These are phyloP conservation scores for Colletotrichum sp. DNA, from an alignment of 2,329 filamentous ascomycete genomes.

Conservation along the genomic window DNA sequence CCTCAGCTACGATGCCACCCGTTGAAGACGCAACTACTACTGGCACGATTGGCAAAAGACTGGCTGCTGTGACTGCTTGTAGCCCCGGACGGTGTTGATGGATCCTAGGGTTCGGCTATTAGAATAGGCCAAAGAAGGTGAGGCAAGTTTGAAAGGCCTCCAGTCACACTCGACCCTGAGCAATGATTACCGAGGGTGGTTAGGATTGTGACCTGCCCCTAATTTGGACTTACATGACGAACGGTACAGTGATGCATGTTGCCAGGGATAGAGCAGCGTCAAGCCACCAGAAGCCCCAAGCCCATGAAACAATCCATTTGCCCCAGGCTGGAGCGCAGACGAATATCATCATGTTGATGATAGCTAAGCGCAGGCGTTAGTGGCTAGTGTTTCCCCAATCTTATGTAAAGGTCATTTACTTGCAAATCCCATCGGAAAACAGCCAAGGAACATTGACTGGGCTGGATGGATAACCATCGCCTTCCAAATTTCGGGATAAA, in stretches of 20 bases:
- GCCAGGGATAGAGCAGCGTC: conserved; percentile 57
- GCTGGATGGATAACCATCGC: conserved; percentile 71
- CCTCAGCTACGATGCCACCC: conserved; percentile 48
- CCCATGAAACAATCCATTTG: conserved; percentile 56
- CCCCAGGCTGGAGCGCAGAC: conserved; percentile 67
- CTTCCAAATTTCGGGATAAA: conserved; percentile 70
- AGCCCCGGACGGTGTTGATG: conserved; percentile 50
- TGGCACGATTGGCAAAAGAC: conserved; percentile 70
- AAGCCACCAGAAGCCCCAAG: conserved; percentile 64
- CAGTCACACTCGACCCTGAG: neutral
- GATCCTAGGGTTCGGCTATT: conserved; percentile 27
- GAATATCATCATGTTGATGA: conserved; percentile 69
- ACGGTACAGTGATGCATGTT: conserved; percentile 61
- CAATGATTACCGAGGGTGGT: neutral
- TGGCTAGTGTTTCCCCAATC: neutral
- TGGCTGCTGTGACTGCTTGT: conserved; percentile 66
- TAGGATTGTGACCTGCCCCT: neutral
- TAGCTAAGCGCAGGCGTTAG: conserved; percentile 34
- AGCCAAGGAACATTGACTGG: conserved; percentile 72
- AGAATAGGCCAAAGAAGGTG: neutral
- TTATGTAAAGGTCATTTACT: conserved; percentile 41
- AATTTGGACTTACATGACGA: conserved; percentile 50
- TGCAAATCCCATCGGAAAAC: conserved; percentile 71
- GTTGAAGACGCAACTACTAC: conserved; percentile 69
- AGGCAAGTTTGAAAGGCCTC: neutral